Evolutionary conservation across 257 asterid species (phyloP).

Genomic region (Scutellaria galericulata): DNA sequence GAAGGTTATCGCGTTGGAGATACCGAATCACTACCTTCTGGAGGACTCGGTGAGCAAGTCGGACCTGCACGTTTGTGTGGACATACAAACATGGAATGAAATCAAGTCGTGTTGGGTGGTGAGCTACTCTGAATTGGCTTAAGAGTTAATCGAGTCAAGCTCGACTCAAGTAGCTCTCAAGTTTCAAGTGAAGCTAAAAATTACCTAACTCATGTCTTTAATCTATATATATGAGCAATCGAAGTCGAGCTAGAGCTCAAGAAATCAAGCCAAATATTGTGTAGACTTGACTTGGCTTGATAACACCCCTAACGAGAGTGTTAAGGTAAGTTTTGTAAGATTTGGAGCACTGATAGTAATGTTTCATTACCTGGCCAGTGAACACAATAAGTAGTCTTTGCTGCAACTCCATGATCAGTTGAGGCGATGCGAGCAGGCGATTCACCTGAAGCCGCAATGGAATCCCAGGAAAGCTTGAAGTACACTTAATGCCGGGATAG

Average conservation of each 20-base stretch:
- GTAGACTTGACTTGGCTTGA: too few species aligned
- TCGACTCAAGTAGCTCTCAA: too few species aligned
- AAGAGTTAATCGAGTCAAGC: too few species aligned
- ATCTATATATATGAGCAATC: too few species aligned
- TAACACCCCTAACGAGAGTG: neutral
- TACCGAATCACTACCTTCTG: conserved; percentile 95
- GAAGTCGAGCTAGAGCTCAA: too few species aligned
- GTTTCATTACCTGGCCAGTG: conserved; percentile 77
- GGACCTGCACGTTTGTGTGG: conserved; percentile 59
- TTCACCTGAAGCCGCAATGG: conserved; percentile 84
- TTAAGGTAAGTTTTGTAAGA: neutral
- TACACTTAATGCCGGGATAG: conserved; percentile 89
- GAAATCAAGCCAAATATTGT: too few species aligned
- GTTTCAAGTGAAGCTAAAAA: too few species aligned
- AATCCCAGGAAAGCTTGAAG: conserved; percentile 86
- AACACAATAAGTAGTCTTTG: conserved; percentile 88
- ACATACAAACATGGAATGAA: neutral
- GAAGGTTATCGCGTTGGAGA: conserved; percentile 86
- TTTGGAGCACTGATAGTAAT: neutral
- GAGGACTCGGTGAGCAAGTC: conserved; percentile 92
- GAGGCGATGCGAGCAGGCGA: conserved; percentile 81
- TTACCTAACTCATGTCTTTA: too few species aligned
- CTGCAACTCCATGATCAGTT: conserved; percentile 65
- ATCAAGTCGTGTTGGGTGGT: too few species aligned
- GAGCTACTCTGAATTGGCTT: too few species aligned